Percentiles rank a stretch among this genome's conserved stretches.
Conservation (phyloP, 2,329 filamentous ascomycete species). For the Rhinocladiella mackenziei region DNA sequence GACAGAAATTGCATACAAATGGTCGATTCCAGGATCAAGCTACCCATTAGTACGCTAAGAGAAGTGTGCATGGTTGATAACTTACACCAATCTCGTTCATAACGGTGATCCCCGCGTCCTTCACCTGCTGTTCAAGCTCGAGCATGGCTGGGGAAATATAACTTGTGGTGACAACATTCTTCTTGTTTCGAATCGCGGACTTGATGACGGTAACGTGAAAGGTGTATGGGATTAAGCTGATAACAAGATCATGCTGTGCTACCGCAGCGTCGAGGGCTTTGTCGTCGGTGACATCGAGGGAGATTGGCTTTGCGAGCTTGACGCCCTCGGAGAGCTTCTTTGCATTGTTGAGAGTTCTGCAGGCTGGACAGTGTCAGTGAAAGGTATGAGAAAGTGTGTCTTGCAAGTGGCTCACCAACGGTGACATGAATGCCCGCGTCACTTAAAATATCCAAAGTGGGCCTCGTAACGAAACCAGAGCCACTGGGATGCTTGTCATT, state of each 20-base stretch:
- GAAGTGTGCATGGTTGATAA: conserved; percentile 2
- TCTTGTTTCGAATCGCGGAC: conserved; percentile 87
- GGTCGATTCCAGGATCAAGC: conserved; percentile 37
- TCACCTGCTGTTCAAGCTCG: conserved; percentile 76
- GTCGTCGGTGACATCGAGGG: conserved; percentile 76
- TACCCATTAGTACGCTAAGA: neutral
- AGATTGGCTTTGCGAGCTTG: conserved; percentile 69
- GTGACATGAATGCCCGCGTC: conserved; percentile 60
- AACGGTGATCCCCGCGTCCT: conserved; percentile 90
- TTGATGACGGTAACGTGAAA: conserved; percentile 88
- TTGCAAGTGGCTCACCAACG: conserved; percentile 51
- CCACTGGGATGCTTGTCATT: conserved; percentile 1
- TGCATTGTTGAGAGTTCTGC: conserved; percentile 73
- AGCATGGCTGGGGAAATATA: conserved; percentile 92
- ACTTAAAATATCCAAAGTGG: conserved; percentile 61
- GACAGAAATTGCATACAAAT: conserved; percentile 75
- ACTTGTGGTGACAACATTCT: conserved; percentile 90
- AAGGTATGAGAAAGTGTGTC: neutral
- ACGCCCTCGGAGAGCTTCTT: conserved; percentile 70
- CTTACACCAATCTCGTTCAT: conserved; percentile 90
- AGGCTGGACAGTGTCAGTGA: conserved; percentile 53
- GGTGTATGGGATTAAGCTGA: conserved; percentile 85
- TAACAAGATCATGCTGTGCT: conserved; percentile 72
- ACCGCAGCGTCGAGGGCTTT: conserved; percentile 75
- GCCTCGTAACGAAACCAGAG: conserved; percentile 51